phyloP scores from a whole-genome alignment of 108 stramenopile species.

The Pseudonitzschia pungens region DNA sequence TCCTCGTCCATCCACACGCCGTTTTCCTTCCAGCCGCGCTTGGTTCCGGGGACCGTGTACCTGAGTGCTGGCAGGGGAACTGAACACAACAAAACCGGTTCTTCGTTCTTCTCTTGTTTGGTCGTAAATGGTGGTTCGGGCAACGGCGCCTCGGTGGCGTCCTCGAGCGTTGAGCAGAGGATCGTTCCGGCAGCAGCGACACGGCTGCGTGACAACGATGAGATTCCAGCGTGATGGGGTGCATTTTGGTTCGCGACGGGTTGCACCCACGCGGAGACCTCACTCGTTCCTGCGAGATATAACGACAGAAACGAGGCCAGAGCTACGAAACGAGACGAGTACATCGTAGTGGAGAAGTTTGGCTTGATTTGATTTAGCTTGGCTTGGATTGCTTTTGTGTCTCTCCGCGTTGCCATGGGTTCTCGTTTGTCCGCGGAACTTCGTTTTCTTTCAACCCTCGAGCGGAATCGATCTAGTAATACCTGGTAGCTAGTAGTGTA shows the following conservation, averaged over 20 bases:
- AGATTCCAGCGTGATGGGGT: not conserved
- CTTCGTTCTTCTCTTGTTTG: not conserved
- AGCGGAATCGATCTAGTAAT: not conserved
- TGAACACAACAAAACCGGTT: not conserved
- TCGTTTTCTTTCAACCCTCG: too few relatives aligned
- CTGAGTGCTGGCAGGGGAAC: not conserved
- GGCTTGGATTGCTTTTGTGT: too few relatives aligned
- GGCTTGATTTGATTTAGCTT: not conserved
- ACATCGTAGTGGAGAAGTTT: too few relatives aligned
- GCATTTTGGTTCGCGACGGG: not conserved
- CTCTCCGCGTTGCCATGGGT: too few relatives aligned
- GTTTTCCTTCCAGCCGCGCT: constrained; percentile 8
- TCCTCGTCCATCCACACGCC: constrained; percentile 11
- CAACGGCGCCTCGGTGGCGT: not conserved
- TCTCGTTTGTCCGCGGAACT: too few relatives aligned
- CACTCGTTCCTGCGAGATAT: not conserved
- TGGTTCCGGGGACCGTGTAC: constrained; percentile 3
- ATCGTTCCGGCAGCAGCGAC: not conserved
- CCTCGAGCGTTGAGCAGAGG: not conserved
- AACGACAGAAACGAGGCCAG: not conserved
- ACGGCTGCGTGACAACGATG: not conserved
- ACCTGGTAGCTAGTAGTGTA: too few relatives aligned
- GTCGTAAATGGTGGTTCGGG: not conserved
- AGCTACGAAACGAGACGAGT: not conserved
- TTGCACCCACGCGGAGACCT: constrained; percentile 8